These are phyloP conservation scores for Basipetospora chlamydospora DNA, from an alignment of 2,329 filamentous ascomycete species.

Conservation along the genomic window DNA sequence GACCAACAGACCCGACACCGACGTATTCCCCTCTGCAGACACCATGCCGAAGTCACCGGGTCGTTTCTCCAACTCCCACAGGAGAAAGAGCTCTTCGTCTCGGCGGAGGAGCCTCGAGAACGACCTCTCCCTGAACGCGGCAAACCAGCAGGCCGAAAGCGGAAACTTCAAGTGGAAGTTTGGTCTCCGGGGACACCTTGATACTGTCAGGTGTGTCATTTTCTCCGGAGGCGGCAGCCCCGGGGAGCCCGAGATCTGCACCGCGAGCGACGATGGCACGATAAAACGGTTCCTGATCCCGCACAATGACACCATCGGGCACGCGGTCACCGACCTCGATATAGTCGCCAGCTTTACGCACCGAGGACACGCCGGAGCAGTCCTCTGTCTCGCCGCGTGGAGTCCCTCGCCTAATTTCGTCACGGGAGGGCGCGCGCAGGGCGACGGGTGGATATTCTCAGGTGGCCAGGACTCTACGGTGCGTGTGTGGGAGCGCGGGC, in stretches of 20 bases:
- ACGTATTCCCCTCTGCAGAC: constrained; percentile 73
- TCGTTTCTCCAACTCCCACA: constrained; percentile 51
- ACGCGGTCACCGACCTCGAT: constrained; percentile 56
- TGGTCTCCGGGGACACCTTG: constrained; percentile 79
- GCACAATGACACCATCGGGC: constrained; percentile 47
- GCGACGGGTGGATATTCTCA: constrained; percentile 97
- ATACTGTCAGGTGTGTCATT: constrained; percentile 86
- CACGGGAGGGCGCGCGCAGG: constrained; percentile 72
- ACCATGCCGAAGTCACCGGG: constrained; percentile 69
- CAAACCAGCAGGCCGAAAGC: constrained; percentile 47
- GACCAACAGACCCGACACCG: constrained; percentile 67
- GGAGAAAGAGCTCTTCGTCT: constrained; percentile 61
- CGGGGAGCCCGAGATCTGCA: constrained; percentile 92
- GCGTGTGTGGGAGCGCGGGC: constrained; percentile 85
- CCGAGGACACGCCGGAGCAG: constrained; percentile 79
- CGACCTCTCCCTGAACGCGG: constrained; percentile 35
- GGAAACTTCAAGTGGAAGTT: constrained; percentile 85
- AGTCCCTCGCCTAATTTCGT: constrained; percentile 79
- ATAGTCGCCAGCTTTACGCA: constrained; percentile 92
- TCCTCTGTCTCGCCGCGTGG: constrained; percentile 76
- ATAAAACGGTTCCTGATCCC: constrained; percentile 97
- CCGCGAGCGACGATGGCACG: constrained; percentile 84
- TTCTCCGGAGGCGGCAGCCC: constrained; percentile 95
- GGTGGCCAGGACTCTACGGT: constrained; percentile 89
- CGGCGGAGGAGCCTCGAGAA: constrained; percentile 57